Conservation (phyloP, 2,329 filamentous ascomycete genomes). For the Alternaria novae-zelandiae region DNA sequence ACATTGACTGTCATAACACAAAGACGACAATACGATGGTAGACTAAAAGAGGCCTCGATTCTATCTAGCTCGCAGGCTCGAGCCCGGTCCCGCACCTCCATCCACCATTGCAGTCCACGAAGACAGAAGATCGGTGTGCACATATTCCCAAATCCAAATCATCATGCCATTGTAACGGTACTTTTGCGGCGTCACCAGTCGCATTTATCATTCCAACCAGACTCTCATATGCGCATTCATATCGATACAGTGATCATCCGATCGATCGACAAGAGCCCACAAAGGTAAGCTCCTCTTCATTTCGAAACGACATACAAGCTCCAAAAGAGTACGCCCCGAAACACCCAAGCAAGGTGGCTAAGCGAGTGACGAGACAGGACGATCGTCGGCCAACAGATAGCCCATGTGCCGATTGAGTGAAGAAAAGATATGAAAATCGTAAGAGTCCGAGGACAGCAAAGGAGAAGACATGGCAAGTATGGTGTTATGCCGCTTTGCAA, state of each 20-base stretch:
- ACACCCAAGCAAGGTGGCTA: slow-evolving; percentile 7
- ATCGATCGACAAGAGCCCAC: slow-evolving; percentile 6
- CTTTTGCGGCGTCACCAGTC: not conserved
- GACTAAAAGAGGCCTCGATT: not conserved
- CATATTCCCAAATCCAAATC: too few relatives aligned
- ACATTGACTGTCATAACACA: too few relatives aligned
- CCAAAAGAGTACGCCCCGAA: not conserved
- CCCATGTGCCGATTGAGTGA: not conserved
- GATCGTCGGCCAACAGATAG: not conserved
- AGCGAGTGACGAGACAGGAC: slow-evolving; percentile 6
- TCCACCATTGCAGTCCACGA: too few relatives aligned
- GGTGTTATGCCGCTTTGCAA: slow-evolving; percentile 21
- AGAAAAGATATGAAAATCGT: not conserved
- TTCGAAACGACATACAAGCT: too few relatives aligned
- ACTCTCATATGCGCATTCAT: slow-evolving; percentile 4
- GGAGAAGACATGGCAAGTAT: slow-evolving; percentile 9
- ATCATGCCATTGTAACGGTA: not conserved
- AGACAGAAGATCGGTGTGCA: too few relatives aligned
- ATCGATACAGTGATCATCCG: slow-evolving; percentile 3
- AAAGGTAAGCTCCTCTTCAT: too few relatives aligned
- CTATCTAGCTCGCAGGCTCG: not conserved
- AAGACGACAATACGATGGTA: too few relatives aligned
- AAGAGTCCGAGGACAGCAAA: slow-evolving; percentile 16
- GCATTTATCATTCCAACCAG: slow-evolving; percentile 2
- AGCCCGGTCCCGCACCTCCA: not conserved